Base-by-base conservation (phyloP, 2,329 filamentous ascomycete species). In the Diaporthe sp. region DNA sequence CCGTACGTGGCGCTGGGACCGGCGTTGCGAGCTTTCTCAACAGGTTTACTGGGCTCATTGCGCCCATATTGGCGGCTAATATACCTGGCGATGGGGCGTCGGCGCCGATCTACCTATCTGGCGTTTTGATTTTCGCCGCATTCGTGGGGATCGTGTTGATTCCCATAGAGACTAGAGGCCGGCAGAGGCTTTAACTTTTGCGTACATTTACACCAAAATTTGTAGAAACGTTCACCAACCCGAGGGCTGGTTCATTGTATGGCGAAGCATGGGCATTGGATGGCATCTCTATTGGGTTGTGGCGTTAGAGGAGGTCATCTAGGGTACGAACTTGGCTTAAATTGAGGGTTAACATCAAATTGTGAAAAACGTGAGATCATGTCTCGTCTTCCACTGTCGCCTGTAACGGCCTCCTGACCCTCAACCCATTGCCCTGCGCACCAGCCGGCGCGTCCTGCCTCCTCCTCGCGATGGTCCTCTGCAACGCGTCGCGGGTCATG, bases 401-500 rank as follows among this genome's bases (percentile, higher is more conserved):
- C 55, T 53, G 34, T 5, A 57, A n/a, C 8, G 72, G 58, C n/a
- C 37, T 70, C 46, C 75, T 75, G 22, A 70, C 55, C 55, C 75
- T 72, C 53, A 67, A 19, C 79, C 84, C 85, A 37, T 84, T 90
- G 8, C 89, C 90, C 78, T 82, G 88, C 5, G 92, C 92, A 3
- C 92, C 92, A 22, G 88, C 87, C 1, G 92, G 92, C 19, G 89
- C 92, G 80, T 92, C 91, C 19, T 87, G 83, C 78, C 93, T 88
- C 79, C 91, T 86, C 81, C 88, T 91, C 82, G 90, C 89, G 75
- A 96, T 85, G 39, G 92, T 92, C 75, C 88, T 90, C 34, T 92
- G 92, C 79, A 98, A 88, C 0, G 95, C 95, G 83, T 95, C 93
- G 79, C 92, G 90, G 12, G 98, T 96, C 85, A 96, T 94, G 0